A percentile compares a stretch with the other conserved stretches of the same genome.
These are phyloP conservation scores for Handroanthus guayacan DNA, from an alignment of 257 asterid genomes.

Conservation along the genomic window DNA sequence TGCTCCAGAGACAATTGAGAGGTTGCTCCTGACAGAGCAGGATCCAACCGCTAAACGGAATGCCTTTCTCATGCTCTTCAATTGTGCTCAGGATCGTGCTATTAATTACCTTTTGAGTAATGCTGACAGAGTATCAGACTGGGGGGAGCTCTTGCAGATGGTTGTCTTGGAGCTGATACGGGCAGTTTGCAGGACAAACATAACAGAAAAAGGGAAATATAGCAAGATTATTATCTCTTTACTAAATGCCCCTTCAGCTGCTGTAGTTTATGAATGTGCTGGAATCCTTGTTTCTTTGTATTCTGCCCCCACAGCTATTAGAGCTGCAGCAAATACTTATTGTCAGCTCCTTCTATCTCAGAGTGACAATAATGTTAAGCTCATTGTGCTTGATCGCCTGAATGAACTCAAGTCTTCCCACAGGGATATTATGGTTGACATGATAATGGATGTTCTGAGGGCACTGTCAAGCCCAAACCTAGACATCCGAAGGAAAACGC, in stretches of 20 bases:
- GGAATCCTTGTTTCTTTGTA: slow-evolving; percentile 96
- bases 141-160: slow-evolving; percentile 98
- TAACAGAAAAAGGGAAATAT: slow-evolving; percentile 92
- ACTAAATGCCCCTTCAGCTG: slow-evolving; percentile 87
- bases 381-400: slow-evolving; percentile 90
- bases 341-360: slow-evolving; percentile 95
- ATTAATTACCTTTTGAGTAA: slow-evolving; percentile 78
- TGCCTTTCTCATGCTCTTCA: slow-evolving; percentile 96
- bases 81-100: slow-evolving; percentile 95
- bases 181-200: slow-evolving; percentile 94
- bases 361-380: slow-evolving; percentile 96
- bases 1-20: slow-evolving; percentile 97
- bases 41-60: slow-evolving; percentile 91
- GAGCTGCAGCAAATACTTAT: slow-evolving; percentile 96
- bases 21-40: slow-evolving; percentile 78
- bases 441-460: slow-evolving; percentile 97
- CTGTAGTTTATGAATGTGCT: slow-evolving; percentile 95
- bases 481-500: slow-evolving; percentile 91
- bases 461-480: slow-evolving; percentile 96
- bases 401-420: slow-evolving; percentile 87
- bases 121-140: slow-evolving; percentile 78
- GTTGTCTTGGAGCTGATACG: slow-evolving; percentile 90
- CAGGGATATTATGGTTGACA: slow-evolving; percentile 85
- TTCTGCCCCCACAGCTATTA: slow-evolving; percentile 95
- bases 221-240: slow-evolving; percentile 87